Percentiles rank a stretch among this genome's conserved stretches.
phyloP scores from a whole-genome alignment of 2,329 filamentous ascomycete species.

The Chaetoscypha palmicola region DNA sequence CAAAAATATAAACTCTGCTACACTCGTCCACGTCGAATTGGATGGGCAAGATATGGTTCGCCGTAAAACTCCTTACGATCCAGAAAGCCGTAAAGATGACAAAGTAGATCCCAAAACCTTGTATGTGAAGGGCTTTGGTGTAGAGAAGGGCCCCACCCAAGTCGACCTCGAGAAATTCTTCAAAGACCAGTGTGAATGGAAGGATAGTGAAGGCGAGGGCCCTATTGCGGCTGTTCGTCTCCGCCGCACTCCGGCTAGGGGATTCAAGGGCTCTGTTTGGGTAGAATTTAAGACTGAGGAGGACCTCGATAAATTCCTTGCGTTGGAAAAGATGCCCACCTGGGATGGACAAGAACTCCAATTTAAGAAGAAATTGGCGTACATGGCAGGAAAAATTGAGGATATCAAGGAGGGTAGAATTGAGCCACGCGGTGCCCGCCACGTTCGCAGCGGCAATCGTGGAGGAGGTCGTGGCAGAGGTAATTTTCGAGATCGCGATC shows the following conservation, averaged over 20 bases:
- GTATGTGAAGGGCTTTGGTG: constrained; percentile 92
- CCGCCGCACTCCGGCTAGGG: constrained; percentile 62
- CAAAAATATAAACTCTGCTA: constrained; percentile 70
- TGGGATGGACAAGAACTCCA: constrained; percentile 69
- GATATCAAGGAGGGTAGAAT: constrained; percentile 66
- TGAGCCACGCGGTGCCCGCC: constrained; percentile 36
- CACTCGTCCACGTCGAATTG: constrained; percentile 67
- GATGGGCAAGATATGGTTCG: constrained; percentile 65
- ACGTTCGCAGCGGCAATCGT: neutral
- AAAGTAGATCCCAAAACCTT: constrained; percentile 49
- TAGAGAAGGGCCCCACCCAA: constrained; percentile 76
- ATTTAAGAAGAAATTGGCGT: constrained; percentile 83
- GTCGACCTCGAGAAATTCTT: constrained; percentile 95
- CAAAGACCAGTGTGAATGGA: constrained; percentile 59
- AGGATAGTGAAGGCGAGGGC: constrained; percentile 62
- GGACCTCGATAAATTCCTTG: constrained; percentile 71
- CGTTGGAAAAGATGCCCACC: constrained; percentile 70
- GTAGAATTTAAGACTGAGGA: constrained; percentile 84
- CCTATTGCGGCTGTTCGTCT: too few species aligned
- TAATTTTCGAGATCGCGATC: constrained; percentile 35
- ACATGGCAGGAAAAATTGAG: constrained; percentile 69
- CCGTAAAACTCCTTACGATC: constrained; percentile 67
- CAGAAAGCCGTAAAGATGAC: constrained; percentile 56
- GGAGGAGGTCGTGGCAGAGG: constrained; percentile 1
- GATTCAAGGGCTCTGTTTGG: constrained; percentile 94